Conservation (phyloP, 345 rosid genomes). For the Salix exigua region DNA sequence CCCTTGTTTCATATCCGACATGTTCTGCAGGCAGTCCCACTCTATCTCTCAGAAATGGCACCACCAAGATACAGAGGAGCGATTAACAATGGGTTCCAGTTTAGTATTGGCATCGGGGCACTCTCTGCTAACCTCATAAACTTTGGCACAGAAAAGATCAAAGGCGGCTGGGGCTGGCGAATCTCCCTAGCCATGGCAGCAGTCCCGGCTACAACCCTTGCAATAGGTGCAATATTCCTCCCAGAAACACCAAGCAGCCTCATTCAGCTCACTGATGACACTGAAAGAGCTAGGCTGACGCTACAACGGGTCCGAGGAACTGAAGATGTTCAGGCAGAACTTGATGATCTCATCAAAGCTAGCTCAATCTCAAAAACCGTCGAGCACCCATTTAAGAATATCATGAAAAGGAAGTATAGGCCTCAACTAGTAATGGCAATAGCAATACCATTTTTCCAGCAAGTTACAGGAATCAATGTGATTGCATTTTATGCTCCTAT, state of each 20-base stretch:
- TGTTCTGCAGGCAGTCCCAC: slow-evolving; percentile 37
- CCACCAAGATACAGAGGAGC: slow-evolving; percentile 41
- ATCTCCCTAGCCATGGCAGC: slow-evolving; percentile 41
- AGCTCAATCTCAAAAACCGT: slow-evolving; percentile 28
- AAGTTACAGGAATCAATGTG: slow-evolving; percentile 38
- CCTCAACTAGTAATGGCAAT: slow-evolving; percentile 41
- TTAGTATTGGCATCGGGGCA: slow-evolving; percentile 29
- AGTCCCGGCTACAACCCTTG: slow-evolving; percentile 31
- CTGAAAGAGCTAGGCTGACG: slow-evolving; percentile 17
- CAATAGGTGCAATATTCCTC: slow-evolving; percentile 35
- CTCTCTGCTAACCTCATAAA: slow-evolving; percentile 37
- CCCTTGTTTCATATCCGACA: no score
- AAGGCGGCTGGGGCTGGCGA: slow-evolving; percentile 48
- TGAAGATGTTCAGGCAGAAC: slow-evolving; percentile 31
- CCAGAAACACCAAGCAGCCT: slow-evolving; percentile 49
- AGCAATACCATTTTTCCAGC: slow-evolving; percentile 33
- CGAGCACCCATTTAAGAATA: slow-evolving; percentile 26
- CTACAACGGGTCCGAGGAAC: slow-evolving; percentile 37
- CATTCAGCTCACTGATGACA: slow-evolving; percentile 27
- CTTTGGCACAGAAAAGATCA: slow-evolving; percentile 34
- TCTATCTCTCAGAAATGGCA: slow-evolving; percentile 49
- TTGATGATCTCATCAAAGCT: slow-evolving; percentile 38
- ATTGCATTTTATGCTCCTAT: slow-evolving; percentile 33
- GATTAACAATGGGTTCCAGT: slow-evolving; percentile 35
- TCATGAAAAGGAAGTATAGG: slow-evolving; percentile 29